phyloP scores from a whole-genome alignment of 1,284 basidiomycete species.

The Nidula niveotomentosa region DNA sequence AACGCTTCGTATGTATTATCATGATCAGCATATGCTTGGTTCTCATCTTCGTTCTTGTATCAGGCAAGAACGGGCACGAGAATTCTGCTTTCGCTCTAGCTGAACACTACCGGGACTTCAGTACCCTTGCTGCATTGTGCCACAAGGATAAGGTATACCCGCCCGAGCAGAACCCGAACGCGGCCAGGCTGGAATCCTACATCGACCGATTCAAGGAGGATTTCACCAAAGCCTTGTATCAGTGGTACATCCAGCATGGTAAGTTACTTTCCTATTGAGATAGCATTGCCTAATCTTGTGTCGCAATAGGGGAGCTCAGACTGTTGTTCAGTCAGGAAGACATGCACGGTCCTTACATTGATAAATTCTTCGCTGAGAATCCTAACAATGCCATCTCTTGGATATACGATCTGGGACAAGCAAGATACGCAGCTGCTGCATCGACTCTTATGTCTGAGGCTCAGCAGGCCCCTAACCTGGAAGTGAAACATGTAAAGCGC shows the following conservation, averaged over 20 bases:
- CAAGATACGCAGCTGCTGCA: slow-evolving; percentile 67
- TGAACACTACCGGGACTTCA: slow-evolving; percentile 84
- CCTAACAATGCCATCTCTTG: slow-evolving; percentile 77
- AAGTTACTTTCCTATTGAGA: slow-evolving; percentile 8
- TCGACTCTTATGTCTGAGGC: slow-evolving; percentile 65
- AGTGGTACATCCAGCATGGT: slow-evolving; percentile 84
- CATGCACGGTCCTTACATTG: slow-evolving; percentile 62
- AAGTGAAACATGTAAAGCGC: slow-evolving; percentile 68
- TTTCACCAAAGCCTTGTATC: slow-evolving; percentile 88
- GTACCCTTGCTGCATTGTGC: slow-evolving; percentile 80
- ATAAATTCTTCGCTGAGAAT: slow-evolving; percentile 70
- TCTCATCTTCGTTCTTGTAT: slow-evolving; percentile 4
- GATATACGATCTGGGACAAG: slow-evolving; percentile 86
- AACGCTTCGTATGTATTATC: slow-evolving; percentile 61
- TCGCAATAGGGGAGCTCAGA: slow-evolving; percentile 61
- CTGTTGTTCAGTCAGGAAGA: slow-evolving; percentile 76
- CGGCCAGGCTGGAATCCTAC: slow-evolving; percentile 64
- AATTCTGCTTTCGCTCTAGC: slow-evolving; percentile 79
- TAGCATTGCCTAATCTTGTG: too few species aligned
- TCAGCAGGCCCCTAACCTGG: slow-evolving; percentile 54
- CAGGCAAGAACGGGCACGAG: slow-evolving; percentile 68
- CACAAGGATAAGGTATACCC: slow-evolving; percentile 67
- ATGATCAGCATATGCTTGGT: background rate
- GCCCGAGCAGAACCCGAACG: slow-evolving; percentile 61
- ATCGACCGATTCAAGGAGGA: slow-evolving; percentile 80